phyloP scores from a whole-genome alignment of 1,139 yeast species.

The Yamadazyma jaroonii region DNA sequence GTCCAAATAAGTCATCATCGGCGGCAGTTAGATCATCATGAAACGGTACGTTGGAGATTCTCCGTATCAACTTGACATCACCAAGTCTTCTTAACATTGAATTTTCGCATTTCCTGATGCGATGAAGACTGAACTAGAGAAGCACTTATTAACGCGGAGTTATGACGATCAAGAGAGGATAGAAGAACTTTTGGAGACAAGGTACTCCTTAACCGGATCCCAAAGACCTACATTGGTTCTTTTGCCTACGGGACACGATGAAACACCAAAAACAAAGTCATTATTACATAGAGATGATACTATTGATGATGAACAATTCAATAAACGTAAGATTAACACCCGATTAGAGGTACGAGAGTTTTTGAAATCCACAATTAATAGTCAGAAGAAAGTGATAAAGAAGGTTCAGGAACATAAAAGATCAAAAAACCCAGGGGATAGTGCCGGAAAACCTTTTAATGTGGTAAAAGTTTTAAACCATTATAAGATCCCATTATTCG shows the following conservation, averaged over 20 bases:
- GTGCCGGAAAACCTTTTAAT: slow-evolving; percentile 19
- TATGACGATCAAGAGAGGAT: slow-evolving; percentile 40
- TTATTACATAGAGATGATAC: slow-evolving; percentile 16
- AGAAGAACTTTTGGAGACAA: slow-evolving; percentile 46
- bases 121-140: slow-evolving; percentile 41
- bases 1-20: slow-evolving; percentile 35
- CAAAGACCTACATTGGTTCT: slow-evolving; percentile 56
- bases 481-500: slow-evolving; percentile 47
- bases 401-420: slow-evolving; percentile 29
- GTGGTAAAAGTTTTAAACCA: slow-evolving; percentile 28
- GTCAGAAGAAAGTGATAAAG: slow-evolving; percentile 37
- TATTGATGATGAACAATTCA: slow-evolving; percentile 10
- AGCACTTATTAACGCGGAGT: slow-evolving; percentile 49
- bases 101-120: background rate
- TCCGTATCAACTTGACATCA: background rate
- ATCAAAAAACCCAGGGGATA: slow-evolving; percentile 8
- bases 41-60: slow-evolving; percentile 26
- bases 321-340: slow-evolving; percentile 29
- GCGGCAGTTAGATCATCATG: slow-evolving; percentile 36
- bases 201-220: slow-evolving; percentile 57
- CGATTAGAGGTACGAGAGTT: slow-evolving; percentile 46
- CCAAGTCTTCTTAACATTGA: slow-evolving; percentile 1
- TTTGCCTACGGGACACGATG: slow-evolving; percentile 33
- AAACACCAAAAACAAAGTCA: slow-evolving; percentile 18
- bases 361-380: slow-evolving; percentile 31